A percentile compares a stretch with the other conserved stretches of the same genome.
Conservation (phyloP, 805 yeast genomes). For the Ogataea polymorpha region DNA sequence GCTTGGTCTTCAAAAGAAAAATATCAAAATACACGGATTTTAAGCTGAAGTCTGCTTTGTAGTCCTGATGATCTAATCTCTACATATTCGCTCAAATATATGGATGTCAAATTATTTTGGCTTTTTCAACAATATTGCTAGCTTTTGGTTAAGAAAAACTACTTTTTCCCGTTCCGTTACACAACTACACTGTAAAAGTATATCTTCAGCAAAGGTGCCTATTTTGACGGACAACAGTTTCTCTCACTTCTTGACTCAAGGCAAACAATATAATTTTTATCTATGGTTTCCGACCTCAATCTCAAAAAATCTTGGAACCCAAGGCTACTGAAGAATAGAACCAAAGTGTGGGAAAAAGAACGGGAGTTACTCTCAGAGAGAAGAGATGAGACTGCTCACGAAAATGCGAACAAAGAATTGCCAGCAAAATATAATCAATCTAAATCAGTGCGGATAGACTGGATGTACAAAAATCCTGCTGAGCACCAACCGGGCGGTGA, state of each 20-base stretch:
- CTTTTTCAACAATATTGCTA: too few species aligned
- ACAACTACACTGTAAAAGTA: too few species aligned
- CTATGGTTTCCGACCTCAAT: constrained; percentile 73
- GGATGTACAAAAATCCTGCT: neutral
- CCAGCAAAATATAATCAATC: neutral
- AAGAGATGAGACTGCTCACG: too few species aligned
- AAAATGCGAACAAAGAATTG: neutral
- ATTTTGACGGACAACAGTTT: neutral
- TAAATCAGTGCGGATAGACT: neutral
- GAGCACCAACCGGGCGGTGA: neutral
- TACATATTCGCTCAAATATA: neutral
- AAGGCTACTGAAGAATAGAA: constrained; percentile 76
- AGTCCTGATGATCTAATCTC: neutral
- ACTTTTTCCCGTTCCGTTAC: too few species aligned
- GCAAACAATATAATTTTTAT: neutral
- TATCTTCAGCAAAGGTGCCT: neutral
- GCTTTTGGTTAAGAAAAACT: too few species aligned
- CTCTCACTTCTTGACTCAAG: neutral
- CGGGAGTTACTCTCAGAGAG: constrained; percentile 52
- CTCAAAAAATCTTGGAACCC: constrained; percentile 97
- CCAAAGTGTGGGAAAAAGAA: constrained; percentile 80
- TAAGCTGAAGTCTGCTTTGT: constrained; percentile 29
- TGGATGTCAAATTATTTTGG: too few species aligned
- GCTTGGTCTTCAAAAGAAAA: constrained; percentile 89
- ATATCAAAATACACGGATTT: constrained; percentile 97